Evolutionary conservation across 2,329 filamentous ascomycete species (phyloP), one percentile per base, ranked within the genome.

Genomic region (Aspergillus thermomutatus): DNA sequence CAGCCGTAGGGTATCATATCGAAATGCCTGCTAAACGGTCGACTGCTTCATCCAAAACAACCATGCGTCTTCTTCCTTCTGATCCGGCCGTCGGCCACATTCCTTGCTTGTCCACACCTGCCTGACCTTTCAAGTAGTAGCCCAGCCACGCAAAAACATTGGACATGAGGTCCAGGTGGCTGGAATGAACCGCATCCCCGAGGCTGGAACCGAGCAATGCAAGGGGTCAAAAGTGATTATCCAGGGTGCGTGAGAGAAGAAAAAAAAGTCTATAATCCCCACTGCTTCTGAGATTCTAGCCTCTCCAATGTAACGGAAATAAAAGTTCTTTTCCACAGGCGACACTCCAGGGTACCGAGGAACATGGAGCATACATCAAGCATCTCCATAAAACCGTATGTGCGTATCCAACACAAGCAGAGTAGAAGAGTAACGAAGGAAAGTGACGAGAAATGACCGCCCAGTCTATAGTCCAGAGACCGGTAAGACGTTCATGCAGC

Each of bases 1-100:
- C 69, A 69, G 69, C 69, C 69, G 69, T 73, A 73, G 71, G 71
- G 71, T 74, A 74, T 74, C 71, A 73, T 72, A 72, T 72, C 69
- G 68, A 72, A 73, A 74, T 72, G 70, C 70, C 71, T 72, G 71
- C 70, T 74, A 72, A 72, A 70, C 66, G 64, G 69, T 65, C 64
- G 69, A 72, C 69, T 69, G 70, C 66, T 60, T 64, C 57, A 49
- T 49, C 53, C 26, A 28, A 50, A 14, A 43, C 54, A 57, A 58
- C 45, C 53, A 51, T 27, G 21, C 47, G 17, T 37, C 11, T 40
- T 28, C 51, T 53, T 41, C 26, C 19, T 10, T 47, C 19, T 17
- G 40, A 19, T 19, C 21, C 41, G 21, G 41, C 19, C 41, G 21
- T 43, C 41, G 21, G 41, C 17, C 41, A 45, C 21, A 9, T 45